Evolutionary conservation across 2,329 filamentous ascomycete species (phyloP).

Genomic region (Xylariomycetidae sp.): DNA sequence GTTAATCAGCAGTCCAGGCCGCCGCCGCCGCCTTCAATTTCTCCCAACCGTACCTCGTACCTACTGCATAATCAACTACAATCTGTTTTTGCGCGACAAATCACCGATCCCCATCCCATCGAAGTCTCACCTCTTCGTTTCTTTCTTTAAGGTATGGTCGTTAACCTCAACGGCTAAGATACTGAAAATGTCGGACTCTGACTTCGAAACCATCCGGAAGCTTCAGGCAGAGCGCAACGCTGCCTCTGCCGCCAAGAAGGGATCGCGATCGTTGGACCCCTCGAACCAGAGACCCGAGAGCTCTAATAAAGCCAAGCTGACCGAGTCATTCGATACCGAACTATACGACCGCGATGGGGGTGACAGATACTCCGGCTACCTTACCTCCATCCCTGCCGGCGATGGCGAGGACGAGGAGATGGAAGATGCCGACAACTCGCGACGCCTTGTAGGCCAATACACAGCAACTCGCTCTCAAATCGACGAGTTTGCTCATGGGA

Average conservation of each 20-base stretch:
- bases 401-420: constrained; percentile 77
- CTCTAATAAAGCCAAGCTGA: constrained; percentile 87
- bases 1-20: too few relatives aligned
- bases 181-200: constrained; percentile 65
- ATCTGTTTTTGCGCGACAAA: too few relatives aligned
- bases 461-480: constrained; percentile 89
- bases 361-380: constrained; percentile 86
- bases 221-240: constrained; percentile 92
- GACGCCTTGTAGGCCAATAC: constrained; percentile 87
- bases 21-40: too few relatives aligned
- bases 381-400: constrained; percentile 77
- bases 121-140: constrained; percentile 8
- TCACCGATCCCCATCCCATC: constrained; percentile 5
- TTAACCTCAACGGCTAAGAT: constrained; percentile 18
- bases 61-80: too few relatives aligned
- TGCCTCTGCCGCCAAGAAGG: constrained; percentile 71
- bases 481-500: constrained; percentile 84
- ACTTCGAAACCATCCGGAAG: constrained; percentile 82
- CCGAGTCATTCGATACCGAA: constrained; percentile 80
- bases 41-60: too few relatives aligned
- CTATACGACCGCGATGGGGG: constrained; percentile 75
- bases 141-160: constrained; percentile 24
- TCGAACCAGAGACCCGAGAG: constrained; percentile 76
- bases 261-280: constrained; percentile 73
- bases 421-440: constrained; percentile 66